Percentiles rank a stretch among this genome's conserved stretches.
Evolutionary conservation across 805 yeast species (phyloP).

Genomic region (Wickerhamiella siamensis): DNA sequence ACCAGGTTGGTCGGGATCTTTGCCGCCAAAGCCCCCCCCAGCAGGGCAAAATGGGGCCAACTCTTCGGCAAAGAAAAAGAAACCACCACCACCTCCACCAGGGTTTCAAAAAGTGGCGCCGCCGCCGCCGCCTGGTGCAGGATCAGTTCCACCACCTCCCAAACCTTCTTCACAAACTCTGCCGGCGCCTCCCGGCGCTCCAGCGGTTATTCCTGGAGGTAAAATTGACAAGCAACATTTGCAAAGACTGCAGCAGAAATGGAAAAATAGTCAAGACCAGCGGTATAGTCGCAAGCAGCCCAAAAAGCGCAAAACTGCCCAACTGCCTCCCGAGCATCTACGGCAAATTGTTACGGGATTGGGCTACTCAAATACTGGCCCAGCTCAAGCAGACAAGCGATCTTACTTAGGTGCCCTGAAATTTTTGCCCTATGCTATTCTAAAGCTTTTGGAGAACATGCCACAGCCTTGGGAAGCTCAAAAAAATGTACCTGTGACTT

Average conservation of each 20-base stretch:
- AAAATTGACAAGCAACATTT: neutral
- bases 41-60: constrained; percentile 3
- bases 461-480: constrained; percentile 96
- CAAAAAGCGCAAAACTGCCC: neutral
- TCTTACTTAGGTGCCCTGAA: constrained; percentile 83
- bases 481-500: constrained; percentile 74
- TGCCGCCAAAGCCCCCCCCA: constrained; percentile 20
- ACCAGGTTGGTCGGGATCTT: constrained; percentile 17
- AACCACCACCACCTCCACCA: constrained; percentile 22
- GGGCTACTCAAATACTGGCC: constrained; percentile 61
- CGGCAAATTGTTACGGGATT: constrained; percentile 72
- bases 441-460: constrained; percentile 84
- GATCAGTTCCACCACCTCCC: constrained; percentile 15
- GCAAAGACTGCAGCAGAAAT: neutral
- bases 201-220: neutral
- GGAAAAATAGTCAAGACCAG: neutral
- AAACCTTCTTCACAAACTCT: constrained; percentile 10
- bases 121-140: constrained; percentile 12
- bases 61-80: too few relatives aligned
- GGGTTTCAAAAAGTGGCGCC: constrained; percentile 8
- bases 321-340: constrained; percentile 81
- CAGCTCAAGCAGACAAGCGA: constrained; percentile 69
- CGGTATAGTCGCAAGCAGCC: neutral
- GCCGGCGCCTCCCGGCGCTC: neutral
- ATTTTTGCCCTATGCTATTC: constrained; percentile 88